Base-by-base conservation (phyloP, 2,329 filamentous ascomycete species). In the Arthrocladium fulminans region DNA sequence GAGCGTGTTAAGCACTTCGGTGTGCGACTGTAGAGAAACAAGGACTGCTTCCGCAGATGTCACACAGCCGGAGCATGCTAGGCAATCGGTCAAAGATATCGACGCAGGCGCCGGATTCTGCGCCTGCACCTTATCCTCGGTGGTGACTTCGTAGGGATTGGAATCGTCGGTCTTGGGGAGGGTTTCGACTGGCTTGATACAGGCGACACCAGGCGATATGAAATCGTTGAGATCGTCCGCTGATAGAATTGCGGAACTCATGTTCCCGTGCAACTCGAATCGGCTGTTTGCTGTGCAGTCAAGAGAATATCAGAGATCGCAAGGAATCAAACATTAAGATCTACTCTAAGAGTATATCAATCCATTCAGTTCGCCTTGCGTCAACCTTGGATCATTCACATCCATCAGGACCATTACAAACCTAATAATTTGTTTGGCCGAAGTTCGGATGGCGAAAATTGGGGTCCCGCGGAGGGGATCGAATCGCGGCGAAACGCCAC, bases 211-310 rank as follows among this genome's bases (percentile, higher is more conserved):
- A 12, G 92, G 92, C 49, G 86, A 92, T 65, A 98, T 98, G 72
- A 98, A 98, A 74, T 98, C 92, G 74, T 98, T 98, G 53, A 98
- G 76, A 66, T 96, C 89, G 73, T 98, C 90, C 61, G 85, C 84
- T 49, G 89, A 97, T 61, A 98, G 84, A 61, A 98, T 98, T 54
- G 92, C 92, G 19, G 43, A 45, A 65, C 88, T 95, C 92, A 98
- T 98, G 13, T 4, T 15, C 30, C 3, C 3, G 20, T 23, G n/a
- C 38, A 27, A 12, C 20, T 35, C 17, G 19, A 15, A n/a, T 8
- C 15, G 20, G 43, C 29, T 22, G 19, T 19, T 30, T 37, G 29
- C 43, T 35, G 43, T n/a, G 24, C 43, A 40, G 22, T 40, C 17
- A 40, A 45, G 15, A 24, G 29, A 30, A 44, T 9, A 20, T 25